phyloP scores from a whole-genome alignment of 2,329 filamentous ascomycete genomes.

The Colletotrichum sp. region DNA sequence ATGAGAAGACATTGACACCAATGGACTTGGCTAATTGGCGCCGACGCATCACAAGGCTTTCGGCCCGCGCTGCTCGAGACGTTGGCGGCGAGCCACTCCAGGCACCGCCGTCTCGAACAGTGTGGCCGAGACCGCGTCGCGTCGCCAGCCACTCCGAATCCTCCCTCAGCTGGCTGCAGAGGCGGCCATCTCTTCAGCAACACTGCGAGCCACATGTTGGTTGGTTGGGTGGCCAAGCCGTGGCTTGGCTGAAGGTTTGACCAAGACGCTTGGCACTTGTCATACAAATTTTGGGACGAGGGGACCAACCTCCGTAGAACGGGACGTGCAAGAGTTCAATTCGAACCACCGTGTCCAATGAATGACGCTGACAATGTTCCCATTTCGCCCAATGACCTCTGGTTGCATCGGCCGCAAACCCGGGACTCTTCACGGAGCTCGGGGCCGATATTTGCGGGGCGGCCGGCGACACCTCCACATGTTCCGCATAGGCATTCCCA shows the following conservation, averaged over 20 bases:
- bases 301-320: background rate
- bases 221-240: background rate
- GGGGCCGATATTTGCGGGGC: background rate
- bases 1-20: background rate
- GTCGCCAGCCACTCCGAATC: background rate
- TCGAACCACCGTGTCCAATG: fast-evolving
- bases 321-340: background rate
- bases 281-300: background rate
- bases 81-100: background rate
- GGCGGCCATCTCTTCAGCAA: background rate
- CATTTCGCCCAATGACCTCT: background rate
- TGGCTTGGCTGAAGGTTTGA: background rate
- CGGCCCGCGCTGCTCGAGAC: background rate
- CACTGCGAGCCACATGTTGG: background rate
- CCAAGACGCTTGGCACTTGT: background rate
- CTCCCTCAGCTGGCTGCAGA: background rate
- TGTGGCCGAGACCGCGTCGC: background rate
- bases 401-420: background rate
- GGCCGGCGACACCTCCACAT: background rate
- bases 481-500: background rate
- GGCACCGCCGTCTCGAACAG: background rate
- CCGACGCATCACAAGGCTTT: background rate
- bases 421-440: background rate
- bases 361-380: background rate
- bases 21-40: background rate